These are phyloP conservation scores for Allantophomopsis cytisporea DNA, from an alignment of 2,329 filamentous ascomycete genomes.

Conservation along the genomic window DNA sequence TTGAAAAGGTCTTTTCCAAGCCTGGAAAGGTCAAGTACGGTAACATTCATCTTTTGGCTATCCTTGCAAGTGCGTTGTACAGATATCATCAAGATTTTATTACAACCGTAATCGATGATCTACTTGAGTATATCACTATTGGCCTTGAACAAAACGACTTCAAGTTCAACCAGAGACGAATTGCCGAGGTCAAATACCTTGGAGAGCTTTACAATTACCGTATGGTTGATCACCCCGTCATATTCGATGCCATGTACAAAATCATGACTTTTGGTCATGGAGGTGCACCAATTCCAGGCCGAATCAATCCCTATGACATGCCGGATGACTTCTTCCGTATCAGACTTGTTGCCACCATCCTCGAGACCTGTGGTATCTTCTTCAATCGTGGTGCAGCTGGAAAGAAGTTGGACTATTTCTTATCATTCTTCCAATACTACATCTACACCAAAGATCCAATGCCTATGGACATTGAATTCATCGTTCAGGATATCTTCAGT, in stretches of 20 bases:
- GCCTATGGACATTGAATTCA: constrained; percentile 95
- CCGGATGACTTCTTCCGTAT: constrained; percentile 96
- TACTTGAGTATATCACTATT: constrained; percentile 76
- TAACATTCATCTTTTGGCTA: constrained; percentile 86
- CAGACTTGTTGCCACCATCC: constrained; percentile 72
- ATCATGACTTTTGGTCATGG: constrained; percentile 84
- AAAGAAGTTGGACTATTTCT: constrained; percentile 96
- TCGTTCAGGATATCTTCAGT: constrained; percentile 83
- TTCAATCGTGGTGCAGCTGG: constrained; percentile 88
- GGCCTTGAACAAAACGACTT: constrained; percentile 95
- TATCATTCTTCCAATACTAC: constrained; percentile 97
- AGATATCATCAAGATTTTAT: constrained; percentile 88
- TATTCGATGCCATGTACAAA: constrained; percentile 92
- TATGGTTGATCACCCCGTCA: constrained; percentile 86
- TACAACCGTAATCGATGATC: constrained; percentile 79
- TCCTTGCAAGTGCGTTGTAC: constrained; percentile 77
- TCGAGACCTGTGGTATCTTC: constrained; percentile 93
- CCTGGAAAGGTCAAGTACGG: constrained; percentile 96
- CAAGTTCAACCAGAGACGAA: constrained; percentile 87
- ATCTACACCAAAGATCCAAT: constrained; percentile 78
- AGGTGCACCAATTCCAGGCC: constrained; percentile 69
- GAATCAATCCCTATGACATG: constrained; percentile 65
- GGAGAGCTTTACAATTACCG: constrained; percentile 96
- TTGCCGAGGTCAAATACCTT: constrained; percentile 92
- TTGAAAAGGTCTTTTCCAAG: constrained; percentile 84